These are phyloP conservation scores for Knufia fluminis DNA, from an alignment of 2,329 filamentous ascomycete species.

Conservation along the genomic window DNA sequence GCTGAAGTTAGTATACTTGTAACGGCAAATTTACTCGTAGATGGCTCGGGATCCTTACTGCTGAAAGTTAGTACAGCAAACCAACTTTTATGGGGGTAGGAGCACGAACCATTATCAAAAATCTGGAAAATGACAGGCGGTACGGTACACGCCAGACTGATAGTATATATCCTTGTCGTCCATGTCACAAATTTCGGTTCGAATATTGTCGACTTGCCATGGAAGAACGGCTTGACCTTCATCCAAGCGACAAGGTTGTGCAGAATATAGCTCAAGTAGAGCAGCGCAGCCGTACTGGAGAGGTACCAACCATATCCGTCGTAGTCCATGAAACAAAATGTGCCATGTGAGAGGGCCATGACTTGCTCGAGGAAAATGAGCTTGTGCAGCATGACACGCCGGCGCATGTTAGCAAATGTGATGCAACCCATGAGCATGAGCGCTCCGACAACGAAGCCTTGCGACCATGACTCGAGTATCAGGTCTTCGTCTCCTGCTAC, in stretches of 20 bases:
- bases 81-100: too few relatives aligned
- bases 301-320: constrained; percentile 56
- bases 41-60: too few relatives aligned
- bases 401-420: constrained; percentile 32
- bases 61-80: too few relatives aligned
- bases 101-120: constrained; percentile 54
- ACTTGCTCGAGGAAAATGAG: constrained; percentile 39
- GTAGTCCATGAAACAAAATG: constrained; percentile 49
- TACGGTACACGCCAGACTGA: constrained; percentile 49
- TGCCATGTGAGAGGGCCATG: constrained; percentile 49
- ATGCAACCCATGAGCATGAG: constrained; percentile 32
- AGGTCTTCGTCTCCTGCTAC: constrained; percentile 21
- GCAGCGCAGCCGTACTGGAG: constrained; percentile 49
- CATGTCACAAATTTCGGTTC: constrained; percentile 17
- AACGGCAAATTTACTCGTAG: too few relatives aligned
- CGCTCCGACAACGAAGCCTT: constrained; percentile 31
- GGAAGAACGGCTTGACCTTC: constrained; percentile 54
- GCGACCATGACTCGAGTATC: constrained; percentile 29
- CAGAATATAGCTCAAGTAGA: constrained; percentile 54
- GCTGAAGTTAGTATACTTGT: too few relatives aligned
- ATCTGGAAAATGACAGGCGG: constrained; percentile 59
- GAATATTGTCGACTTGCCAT: constrained; percentile 39
- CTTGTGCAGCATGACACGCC: constrained; percentile 31
- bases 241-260: constrained; percentile 62
- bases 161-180: constrained; percentile 40